A percentile compares a stretch with the other conserved stretches of the same genome.
phyloP scores from a whole-genome alignment of 805 yeast genomes.

The Yarrowia divulgata region DNA sequence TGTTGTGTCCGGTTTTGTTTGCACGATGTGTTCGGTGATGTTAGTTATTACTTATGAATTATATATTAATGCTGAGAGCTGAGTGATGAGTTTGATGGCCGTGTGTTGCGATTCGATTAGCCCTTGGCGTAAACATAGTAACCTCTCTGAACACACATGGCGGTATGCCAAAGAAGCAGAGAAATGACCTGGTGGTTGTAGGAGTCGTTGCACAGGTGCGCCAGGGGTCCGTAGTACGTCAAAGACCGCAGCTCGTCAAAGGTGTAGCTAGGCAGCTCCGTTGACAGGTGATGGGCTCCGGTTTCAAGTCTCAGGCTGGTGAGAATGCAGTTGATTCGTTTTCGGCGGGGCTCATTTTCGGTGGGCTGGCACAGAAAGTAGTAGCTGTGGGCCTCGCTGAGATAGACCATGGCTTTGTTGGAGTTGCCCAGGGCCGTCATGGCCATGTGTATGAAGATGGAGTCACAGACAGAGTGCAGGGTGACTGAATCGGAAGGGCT shows the following conservation, averaged over 20 bases:
- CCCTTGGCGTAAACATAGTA: conserved; percentile 1
- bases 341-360: not conserved
- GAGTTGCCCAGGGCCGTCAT: conserved; percentile 9
- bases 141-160: conserved; percentile 12
- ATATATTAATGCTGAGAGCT: not conserved
- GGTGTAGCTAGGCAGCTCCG: conserved; percentile 9
- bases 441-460: conserved; percentile 25
- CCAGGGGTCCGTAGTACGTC: conserved; percentile 2
- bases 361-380: not conserved
- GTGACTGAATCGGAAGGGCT: conserved; percentile 8
- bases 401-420: conserved; percentile 12
- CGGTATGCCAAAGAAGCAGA: conserved; percentile 14
- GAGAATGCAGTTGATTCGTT: conserved; percentile 25
- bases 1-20: too few relatives aligned
- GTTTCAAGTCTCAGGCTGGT: conserved; percentile 13
- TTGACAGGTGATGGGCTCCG: conserved; percentile 6
- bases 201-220: conserved; percentile 1
- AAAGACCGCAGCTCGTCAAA: conserved; percentile 7
- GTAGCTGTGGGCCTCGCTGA: conserved; percentile 26
- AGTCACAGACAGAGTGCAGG: conserved; percentile 15
- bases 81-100: not conserved
- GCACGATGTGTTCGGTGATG: too few relatives aligned
- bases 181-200: conserved; percentile 29
- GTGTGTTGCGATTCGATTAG: not conserved
- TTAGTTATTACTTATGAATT: not conserved